Base-by-base conservation (phyloP, 768 basidiomycete species). In the Amanita rubescens region DNA sequence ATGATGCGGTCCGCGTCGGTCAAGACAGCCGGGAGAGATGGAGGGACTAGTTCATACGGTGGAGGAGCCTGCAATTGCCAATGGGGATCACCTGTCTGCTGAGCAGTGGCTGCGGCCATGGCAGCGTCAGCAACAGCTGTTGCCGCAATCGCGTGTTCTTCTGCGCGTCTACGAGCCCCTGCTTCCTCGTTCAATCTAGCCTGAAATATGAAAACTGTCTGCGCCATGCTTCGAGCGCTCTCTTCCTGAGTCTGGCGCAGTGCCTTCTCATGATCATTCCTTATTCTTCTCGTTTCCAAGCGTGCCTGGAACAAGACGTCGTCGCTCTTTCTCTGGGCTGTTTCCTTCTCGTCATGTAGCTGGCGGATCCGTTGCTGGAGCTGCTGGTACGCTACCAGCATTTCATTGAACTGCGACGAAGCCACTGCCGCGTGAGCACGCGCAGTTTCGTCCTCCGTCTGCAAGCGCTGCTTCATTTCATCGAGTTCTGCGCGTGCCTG, bases 1-100 rank as follows among this genome's bases (percentile, higher is more conserved):
- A 34, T 30, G 51, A 68, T 65, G 12, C 53, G 53, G 11, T 60
- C 57, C 1, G 53, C 50, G n/a, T 53, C 53, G 19, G 54, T 53
- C 33, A 45, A 24, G 14, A 53, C 43, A 24, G 24, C 39, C 17
- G 55, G 59, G 15, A 44, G 44, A 14, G 55, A 17, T 11, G 55
- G 54, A 38, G 43, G 34, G 25, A 32, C 7, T 30, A 20, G 20
- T 3, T 35, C 33, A 20, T 35, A 60, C 56, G 44, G 27, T 37
- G 51, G 49, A 10, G 47, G 48, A 20, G 33, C 19, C 19, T 49
- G 20, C 33, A n/a, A 35, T 22, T 20, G 15, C 37, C 22, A 38
- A 3, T 49, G 48, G 19, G 24, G 8, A 49, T 20, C 37, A 10
- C 3, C 19, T 4, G 47, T 8, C 22, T 22, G 42, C 8, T 11